Percentiles rank a stretch among this genome's conserved stretches.
Evolutionary conservation across 768 basidiomycete genomes (phyloP).

Genomic region (Leccinellum albellum): DNA sequence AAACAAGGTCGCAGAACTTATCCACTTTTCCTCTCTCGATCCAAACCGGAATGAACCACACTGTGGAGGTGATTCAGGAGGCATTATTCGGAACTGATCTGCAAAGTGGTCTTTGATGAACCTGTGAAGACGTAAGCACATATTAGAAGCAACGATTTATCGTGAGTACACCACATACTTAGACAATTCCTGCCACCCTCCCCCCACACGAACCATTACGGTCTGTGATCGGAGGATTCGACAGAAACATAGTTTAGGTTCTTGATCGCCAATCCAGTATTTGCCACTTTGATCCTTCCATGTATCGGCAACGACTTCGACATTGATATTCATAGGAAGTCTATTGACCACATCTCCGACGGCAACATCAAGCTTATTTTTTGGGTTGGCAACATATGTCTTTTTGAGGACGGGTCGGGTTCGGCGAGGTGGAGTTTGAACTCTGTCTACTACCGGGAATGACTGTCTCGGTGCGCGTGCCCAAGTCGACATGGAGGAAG

Average conservation of each 20-base stretch:
- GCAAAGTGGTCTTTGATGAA: conserved; percentile 87
- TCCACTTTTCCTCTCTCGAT: conserved; percentile 73
- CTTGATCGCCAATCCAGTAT: conserved; percentile 93
- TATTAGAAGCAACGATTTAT: neutral
- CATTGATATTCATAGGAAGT: conserved; percentile 77
- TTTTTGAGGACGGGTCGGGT: conserved; percentile 43
- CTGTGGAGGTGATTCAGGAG: conserved; percentile 56
- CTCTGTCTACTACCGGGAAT: conserved; percentile 41
- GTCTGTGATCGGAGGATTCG: conserved; percentile 87
- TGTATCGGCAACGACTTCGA: conserved; percentile 75
- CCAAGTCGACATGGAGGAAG: conserved; percentile 58
- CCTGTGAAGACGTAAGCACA: conserved; percentile 37
- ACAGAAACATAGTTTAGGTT: conserved; percentile 87
- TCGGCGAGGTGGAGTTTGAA: conserved; percentile 47
- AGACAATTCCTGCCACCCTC: conserved; percentile 90
- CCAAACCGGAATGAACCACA: conserved; percentile 38
- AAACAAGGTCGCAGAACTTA: conserved; percentile 69
- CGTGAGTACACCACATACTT: conserved; percentile 50
- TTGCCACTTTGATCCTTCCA: conserved; percentile 94
- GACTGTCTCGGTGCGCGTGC: conserved; percentile 66
- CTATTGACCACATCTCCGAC: conserved; percentile 91
- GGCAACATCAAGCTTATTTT: conserved; percentile 87
- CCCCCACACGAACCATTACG: conserved; percentile 95
- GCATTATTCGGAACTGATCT: conserved; percentile 71
- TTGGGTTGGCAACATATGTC: conserved; percentile 82